phyloP scores from a whole-genome alignment of 257 asterid genomes.

The Lantana camara region DNA sequence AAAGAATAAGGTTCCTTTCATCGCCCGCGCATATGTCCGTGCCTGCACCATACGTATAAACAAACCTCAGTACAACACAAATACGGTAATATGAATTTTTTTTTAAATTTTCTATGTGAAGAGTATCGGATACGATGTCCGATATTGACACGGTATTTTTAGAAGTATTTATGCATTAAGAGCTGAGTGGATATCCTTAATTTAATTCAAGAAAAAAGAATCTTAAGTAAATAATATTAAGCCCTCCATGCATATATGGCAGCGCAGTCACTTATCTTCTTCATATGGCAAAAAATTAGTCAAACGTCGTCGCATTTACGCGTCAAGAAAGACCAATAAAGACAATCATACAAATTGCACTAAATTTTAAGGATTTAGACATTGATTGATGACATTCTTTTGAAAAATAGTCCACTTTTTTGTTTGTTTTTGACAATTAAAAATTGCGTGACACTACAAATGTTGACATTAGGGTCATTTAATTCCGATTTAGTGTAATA shows the following conservation, averaged over 20 bases:
- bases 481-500: no score
- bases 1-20: constrained; percentile 71
- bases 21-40: constrained; percentile 60
- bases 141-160: no score
- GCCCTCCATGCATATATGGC: no score
- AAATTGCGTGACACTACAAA: background rate
- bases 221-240: no score
- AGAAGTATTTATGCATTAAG: no score
- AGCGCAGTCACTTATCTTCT: background rate
- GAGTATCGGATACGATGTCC: no score
- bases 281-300: background rate
- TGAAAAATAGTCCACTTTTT: background rate
- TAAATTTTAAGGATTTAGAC: background rate
- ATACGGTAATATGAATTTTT: no score
- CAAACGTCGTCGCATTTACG: no score
- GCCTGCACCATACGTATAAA: constrained; percentile 43
- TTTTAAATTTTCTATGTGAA: no score
- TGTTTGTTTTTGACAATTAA: background rate
- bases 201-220: no score
- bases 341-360: background rate
- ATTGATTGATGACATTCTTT: background rate
- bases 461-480: background rate
- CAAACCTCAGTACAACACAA: background rate
- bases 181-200: no score
- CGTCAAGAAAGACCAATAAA: background rate